Conservation (phyloP, 768 basidiomycete species). For the Phlegmacium glaucopus region DNA sequence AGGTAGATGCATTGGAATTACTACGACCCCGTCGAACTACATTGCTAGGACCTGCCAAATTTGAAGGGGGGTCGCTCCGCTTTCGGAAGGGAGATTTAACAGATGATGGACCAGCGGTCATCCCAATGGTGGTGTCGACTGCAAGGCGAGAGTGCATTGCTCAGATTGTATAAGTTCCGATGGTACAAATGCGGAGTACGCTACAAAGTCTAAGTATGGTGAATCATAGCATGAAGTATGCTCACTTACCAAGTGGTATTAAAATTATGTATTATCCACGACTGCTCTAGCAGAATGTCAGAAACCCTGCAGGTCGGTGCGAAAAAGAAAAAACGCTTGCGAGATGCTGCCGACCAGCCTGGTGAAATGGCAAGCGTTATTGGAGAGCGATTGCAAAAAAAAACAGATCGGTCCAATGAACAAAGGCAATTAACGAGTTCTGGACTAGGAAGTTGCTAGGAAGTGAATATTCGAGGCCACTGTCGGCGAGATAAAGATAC, state of each 20-base stretch:
- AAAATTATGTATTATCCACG: background rate
- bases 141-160: slow-evolving; percentile 46
- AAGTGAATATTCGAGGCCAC: slow-evolving; percentile 7
- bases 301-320: background rate
- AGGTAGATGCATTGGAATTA: slow-evolving; percentile 52
- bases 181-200: background rate
- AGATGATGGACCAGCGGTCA: slow-evolving; percentile 29
- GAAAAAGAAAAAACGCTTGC: background rate
- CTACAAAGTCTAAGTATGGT: background rate
- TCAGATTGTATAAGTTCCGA: slow-evolving; percentile 6
- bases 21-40: slow-evolving; percentile 39
- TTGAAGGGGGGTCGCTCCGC: slow-evolving; percentile 27
- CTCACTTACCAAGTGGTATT: background rate
- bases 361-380: too few relatives aligned
- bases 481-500: slow-evolving; percentile 9
- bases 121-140: slow-evolving; percentile 44
- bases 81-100: slow-evolving; percentile 23
- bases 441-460: slow-evolving; percentile 17
- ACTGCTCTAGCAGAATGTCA: background rate
- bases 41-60: slow-evolving; percentile 30
- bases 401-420: slow-evolving; percentile 5
- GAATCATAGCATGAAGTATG: background rate
- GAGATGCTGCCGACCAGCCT: too few relatives aligned
- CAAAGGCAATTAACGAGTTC: slow-evolving; percentile 18
- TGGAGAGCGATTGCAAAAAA: background rate